These are phyloP conservation scores for Epithele typhae DNA, from an alignment of 768 basidiomycete species.

Conservation along the genomic window DNA sequence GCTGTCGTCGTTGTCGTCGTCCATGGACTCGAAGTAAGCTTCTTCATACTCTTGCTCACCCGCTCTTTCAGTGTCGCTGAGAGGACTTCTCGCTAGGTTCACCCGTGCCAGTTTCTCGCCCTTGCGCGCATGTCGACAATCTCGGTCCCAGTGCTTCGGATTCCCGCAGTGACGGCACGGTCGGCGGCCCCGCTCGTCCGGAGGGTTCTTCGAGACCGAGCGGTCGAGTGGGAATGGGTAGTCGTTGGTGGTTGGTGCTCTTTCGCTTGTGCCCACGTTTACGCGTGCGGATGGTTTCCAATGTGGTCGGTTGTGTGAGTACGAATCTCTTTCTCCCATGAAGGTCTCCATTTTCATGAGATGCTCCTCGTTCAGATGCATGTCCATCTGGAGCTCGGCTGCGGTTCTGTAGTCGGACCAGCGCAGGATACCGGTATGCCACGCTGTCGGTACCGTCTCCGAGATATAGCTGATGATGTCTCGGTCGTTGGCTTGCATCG, in stretches of 20 bases:
- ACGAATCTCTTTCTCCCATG: too few relatives aligned
- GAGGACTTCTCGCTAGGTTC: constrained; percentile 9
- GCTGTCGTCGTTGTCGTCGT: constrained; percentile 7
- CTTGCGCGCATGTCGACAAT: constrained; percentile 27
- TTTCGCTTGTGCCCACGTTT: too few relatives aligned
- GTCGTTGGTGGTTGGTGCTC: too few relatives aligned
- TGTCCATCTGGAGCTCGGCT: constrained; percentile 15
- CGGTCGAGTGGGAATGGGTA: constrained; percentile 16
- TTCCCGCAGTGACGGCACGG: constrained; percentile 32
- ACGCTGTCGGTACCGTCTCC: constrained; percentile 28
- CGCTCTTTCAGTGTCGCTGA: constrained; percentile 8
- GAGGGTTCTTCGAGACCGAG: constrained; percentile 7
- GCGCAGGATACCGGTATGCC: constrained; percentile 21
- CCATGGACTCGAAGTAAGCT: constrained; percentile 14
- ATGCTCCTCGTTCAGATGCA: constrained; percentile 19
- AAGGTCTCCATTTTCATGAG: too few relatives aligned
- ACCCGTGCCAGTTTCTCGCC: constrained; percentile 16
- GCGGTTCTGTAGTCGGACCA: constrained; percentile 1
- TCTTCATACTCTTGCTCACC: constrained; percentile 29
- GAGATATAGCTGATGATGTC: constrained; percentile 34
- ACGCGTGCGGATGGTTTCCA: too few relatives aligned
- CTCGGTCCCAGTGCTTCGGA: constrained; percentile 30
- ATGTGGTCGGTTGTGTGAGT: too few relatives aligned
- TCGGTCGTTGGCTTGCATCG: constrained; percentile 18
- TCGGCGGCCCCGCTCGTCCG: constrained; percentile 21